Base-by-base conservation (phyloP, 2,329 filamentous ascomycete genomes). In the Pseudogymnoascus sp. region DNA sequence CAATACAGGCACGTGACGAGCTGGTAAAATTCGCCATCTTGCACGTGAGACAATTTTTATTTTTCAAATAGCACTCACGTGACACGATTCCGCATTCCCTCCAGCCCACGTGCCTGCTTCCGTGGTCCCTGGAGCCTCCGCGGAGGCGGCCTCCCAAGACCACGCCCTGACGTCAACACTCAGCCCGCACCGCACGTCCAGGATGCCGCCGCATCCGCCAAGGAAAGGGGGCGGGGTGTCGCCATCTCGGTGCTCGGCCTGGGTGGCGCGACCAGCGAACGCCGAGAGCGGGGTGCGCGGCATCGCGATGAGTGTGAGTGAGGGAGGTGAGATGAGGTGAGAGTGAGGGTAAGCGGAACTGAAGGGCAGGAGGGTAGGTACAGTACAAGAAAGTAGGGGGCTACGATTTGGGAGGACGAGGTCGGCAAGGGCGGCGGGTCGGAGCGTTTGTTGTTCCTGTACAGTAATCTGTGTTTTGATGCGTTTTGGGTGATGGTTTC, bases 251-350 rank as follows among this genome's bases (percentile, higher is more conserved):
- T 5, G 42, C 42, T 46, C 42, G 42, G 42, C 14, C 42, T 40
- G 21, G 42, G 25, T 23, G 42, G 42, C 42, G 42, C 16, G 5
- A 18, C 18, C n/a, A 8, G 40, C 40, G 40, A 42, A 42, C 40
- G 40, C 40, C 40, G 40, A 42, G 40, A 42, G 42, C 42, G 42
- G 42, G 42, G 6, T 23, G 21, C 42, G 42, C 42, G 42, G 42
- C 42, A 46, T 46, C 42, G 21, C 7, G 38, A 42, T 18, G 18
- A 18, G 18, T 18, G 18, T 42, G 14, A 25, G 23, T 25, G 23
- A 25, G 23, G 23, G 23, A 7, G 25, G 5, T 6, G 6, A 18
- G n/a, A 18, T 40, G 38, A 42, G 38, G 38, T 42, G 38, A 42
- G 16, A 18, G 0, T 3, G 40, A 21, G 40, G 40, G 40, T 23